phyloP scores from a whole-genome alignment of 2,329 filamentous ascomycete genomes.

The Neocatenulostroma microsporum region DNA sequence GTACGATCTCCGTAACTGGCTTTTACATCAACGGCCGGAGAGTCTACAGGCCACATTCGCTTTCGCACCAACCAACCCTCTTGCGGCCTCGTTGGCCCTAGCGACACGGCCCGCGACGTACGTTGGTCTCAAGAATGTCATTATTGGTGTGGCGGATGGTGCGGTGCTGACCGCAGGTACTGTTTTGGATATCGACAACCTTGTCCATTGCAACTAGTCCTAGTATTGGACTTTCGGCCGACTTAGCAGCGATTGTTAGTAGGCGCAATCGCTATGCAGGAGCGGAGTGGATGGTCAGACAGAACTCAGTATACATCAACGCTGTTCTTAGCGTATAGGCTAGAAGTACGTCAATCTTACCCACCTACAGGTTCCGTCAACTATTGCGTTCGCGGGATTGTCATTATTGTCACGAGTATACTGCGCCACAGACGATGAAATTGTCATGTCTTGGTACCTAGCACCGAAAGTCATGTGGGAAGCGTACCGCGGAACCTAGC shows the following conservation, averaged over 20 bases:
- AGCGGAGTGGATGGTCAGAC: too few species aligned
- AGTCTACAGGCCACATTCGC: background rate
- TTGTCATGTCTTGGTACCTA: too few species aligned
- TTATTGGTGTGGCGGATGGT: background rate
- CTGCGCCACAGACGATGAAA: too few species aligned
- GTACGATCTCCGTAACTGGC: background rate
- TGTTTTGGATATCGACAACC: background rate
- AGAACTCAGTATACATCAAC: too few species aligned
- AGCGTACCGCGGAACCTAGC: too few species aligned
- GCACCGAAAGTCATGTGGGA: too few species aligned
- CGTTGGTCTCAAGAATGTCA: background rate
- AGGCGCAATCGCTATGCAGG: background rate
- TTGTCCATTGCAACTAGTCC: background rate
- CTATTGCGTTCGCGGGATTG: too few species aligned
- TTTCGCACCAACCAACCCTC: background rate
- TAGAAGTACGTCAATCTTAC: too few species aligned
- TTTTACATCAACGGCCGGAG: background rate
- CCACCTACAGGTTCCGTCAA: too few species aligned
- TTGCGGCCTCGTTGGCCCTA: background rate
- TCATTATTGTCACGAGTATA: too few species aligned
- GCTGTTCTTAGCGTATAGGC: too few species aligned
- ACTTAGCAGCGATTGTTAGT: background rate
- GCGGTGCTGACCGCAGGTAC: background rate
- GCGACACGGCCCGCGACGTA: background rate
- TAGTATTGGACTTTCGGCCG: background rate